Evolutionary conservation across 1,284 basidiomycete species (phyloP).

Genomic region (Naganishia liquefaciens): DNA sequence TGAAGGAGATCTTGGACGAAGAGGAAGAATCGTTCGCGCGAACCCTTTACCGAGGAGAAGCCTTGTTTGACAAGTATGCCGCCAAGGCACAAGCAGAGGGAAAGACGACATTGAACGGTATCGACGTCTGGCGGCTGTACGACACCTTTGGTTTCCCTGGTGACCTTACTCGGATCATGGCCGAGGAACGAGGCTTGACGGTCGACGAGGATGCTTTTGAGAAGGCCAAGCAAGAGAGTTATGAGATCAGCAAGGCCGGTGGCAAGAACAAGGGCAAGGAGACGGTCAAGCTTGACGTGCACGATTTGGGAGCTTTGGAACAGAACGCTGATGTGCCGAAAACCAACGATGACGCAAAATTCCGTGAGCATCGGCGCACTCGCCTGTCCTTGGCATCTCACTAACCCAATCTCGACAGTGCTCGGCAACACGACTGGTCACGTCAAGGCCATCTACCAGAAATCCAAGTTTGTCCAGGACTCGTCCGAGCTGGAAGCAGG

Average conservation of each 20-base stretch:
- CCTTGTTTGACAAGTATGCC: slow-evolving; percentile 91
- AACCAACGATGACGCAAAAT: slow-evolving; percentile 91
- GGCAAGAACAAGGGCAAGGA: slow-evolving; percentile 68
- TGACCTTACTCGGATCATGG: slow-evolving; percentile 95
- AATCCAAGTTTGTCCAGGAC: slow-evolving; percentile 71
- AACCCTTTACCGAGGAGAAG: slow-evolving; percentile 95
- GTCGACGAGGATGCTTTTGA: slow-evolving; percentile 91
- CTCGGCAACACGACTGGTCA: slow-evolving; percentile 72
- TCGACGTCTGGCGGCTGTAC: slow-evolving; percentile 95
- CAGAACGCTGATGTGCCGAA: slow-evolving; percentile 78
- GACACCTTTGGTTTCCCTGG: slow-evolving; percentile 99
- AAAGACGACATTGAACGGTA: slow-evolving; percentile 72
- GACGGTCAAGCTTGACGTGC: slow-evolving; percentile 88
- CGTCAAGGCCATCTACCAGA: slow-evolving; percentile 84
- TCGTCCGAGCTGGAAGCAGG: slow-evolving; percentile 65
- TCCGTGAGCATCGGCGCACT: slow-evolving; percentile 60
- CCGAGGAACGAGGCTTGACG: slow-evolving; percentile 82
- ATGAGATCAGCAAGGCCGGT: slow-evolving; percentile 83
- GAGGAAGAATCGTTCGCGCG: slow-evolving; percentile 96
- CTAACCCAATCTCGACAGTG: slow-evolving; percentile 54
- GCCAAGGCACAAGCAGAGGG: slow-evolving; percentile 67
- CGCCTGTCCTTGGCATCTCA: not conserved
- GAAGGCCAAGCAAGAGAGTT: slow-evolving; percentile 80
- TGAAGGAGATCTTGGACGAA: slow-evolving; percentile 95
- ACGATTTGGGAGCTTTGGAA: slow-evolving; percentile 87